Base-by-base conservation (phyloP, 768 basidiomycete genomes). In the Cystofilobasidium macerans region DNA sequence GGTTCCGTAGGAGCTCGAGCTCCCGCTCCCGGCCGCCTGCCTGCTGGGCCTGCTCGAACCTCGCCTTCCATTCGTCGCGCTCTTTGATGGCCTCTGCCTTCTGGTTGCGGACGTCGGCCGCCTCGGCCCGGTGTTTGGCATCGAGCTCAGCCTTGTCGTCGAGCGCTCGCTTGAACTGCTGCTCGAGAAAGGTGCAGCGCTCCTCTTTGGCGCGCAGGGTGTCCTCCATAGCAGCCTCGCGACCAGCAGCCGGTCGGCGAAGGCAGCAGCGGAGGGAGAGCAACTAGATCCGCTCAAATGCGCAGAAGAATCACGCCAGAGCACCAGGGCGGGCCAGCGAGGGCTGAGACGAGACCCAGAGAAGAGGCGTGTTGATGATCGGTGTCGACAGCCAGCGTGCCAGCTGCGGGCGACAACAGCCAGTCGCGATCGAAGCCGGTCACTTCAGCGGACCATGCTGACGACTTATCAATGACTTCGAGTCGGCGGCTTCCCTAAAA, bases 51-150 rank as follows among this genome's bases (percentile, higher is more conserved):
- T 28, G 28, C 26, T 54, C 58, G 26, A 2, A 60, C 36, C 58
- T 38, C 7, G 38, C 38, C 58, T 60, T 60, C 58, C 58, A 60
- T 26, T 22, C 38, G 18, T 60, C 58, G 28, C 28, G 26, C 38
- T 42, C 38, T 11, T 22, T 28, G 58, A 60, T 60, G 3, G 58
- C 58, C 2, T 43, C 40, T 26, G 58, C 58, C 43, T 60, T 60
- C 36, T 60, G 58, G 18, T 24, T 18, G 28, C 58, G 35, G 4
- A 60, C 58, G 38, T 60, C 58, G 38, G 58, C 58, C 24, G 28
- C 58, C 38, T 60, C 58, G n/a, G 38, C 38, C 4, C 58, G 58
- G 43, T 38, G 38, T 30, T 22, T 22, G 20, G 38, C 38, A 40
- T 60, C 58, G 35, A 60, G 26, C 24, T 22, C 24, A 7, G 36